Base-by-base conservation (phyloP, 139 green algal genomes). In the Chlamydomonas incerta region DNA sequence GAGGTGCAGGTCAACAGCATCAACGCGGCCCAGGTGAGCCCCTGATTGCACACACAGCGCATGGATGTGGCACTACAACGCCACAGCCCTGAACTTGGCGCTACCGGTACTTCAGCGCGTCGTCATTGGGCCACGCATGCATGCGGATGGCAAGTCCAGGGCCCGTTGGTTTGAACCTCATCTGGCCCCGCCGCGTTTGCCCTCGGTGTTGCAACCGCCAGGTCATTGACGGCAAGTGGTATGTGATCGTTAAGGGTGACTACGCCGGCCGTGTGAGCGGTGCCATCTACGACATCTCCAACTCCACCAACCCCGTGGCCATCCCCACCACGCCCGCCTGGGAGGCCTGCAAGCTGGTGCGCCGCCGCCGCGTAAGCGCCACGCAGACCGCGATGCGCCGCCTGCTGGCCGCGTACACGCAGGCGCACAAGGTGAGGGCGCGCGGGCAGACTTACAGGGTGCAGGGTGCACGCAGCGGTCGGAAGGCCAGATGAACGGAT, bases 161-260 rank as follows among this genome's bases (percentile, higher is more conserved):
- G n/a, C n/a, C n/a, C n/a, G n/a, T n/a, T n/a, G n/a, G n/a, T n/a
- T n/a, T n/a, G n/a, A n/a, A n/a, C n/a, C n/a, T n/a, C n/a, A n/a
- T n/a, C n/a, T n/a, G n/a, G n/a, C n/a, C n/a, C n/a, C n/a, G n/a
- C n/a, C n/a, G n/a, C n/a, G n/a, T n/a, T n/a, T n/a, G n/a, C n/a
- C n/a, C n/a, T n/a, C n/a, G n/a, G n/a, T n/a, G n/a, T n/a, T n/a
- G n/a, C n/a, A n/a, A n/a, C n/a, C n/a, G n/a, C n/a, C 80, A 82
- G 55, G 80, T 96, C 11, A 81, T 95, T 41, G 91, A 95, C 35
- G 93, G 93, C 70, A 88, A 87, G 34, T 95, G 93, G 93, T 95
- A 95, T 72, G 90, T 96, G 15, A 68, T 91, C 20, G 81, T 96
- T 14, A 92, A 91, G 50, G 93, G 93, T 3, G 93, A 96, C 89